Percentiles rank a stretch among this genome's conserved stretches.
phyloP scores from a whole-genome alignment of 805 yeast genomes.

The Pichia membranifaciens region DNA sequence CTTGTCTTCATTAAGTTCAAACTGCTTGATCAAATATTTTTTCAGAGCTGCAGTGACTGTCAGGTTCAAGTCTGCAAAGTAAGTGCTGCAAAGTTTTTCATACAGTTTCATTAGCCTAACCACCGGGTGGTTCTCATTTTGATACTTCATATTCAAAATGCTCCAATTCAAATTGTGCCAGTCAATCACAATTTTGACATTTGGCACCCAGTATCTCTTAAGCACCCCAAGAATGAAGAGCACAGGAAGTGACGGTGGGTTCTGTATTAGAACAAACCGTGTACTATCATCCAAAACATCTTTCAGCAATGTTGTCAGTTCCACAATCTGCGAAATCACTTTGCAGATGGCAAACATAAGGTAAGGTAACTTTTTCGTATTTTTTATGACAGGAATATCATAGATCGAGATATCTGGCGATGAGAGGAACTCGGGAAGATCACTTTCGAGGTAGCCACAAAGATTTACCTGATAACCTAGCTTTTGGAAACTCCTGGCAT shows the following conservation, averaged over 20 bases:
- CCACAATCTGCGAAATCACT: slow-evolving; percentile 48
- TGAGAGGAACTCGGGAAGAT: slow-evolving; percentile 43
- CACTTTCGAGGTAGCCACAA: slow-evolving; percentile 72
- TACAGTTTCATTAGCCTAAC: slow-evolving; percentile 56
- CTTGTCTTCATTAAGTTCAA: slow-evolving; percentile 43
- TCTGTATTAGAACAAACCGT: slow-evolving; percentile 69
- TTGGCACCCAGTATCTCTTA: slow-evolving; percentile 37
- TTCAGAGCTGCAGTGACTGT: slow-evolving; percentile 80
- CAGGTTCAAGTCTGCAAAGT: slow-evolving; percentile 62
- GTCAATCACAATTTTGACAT: slow-evolving; percentile 69
- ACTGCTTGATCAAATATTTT: slow-evolving; percentile 47
- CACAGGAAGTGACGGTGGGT: slow-evolving; percentile 90
- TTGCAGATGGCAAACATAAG: slow-evolving; percentile 53
- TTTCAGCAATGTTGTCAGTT: slow-evolving; percentile 44
- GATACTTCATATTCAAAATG: slow-evolving; percentile 62
- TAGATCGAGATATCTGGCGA: slow-evolving; percentile 45
- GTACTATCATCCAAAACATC: slow-evolving; percentile 52
- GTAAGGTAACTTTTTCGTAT: slow-evolving; percentile 42
- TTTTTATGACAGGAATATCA: slow-evolving; percentile 38
- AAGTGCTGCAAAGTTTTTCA: slow-evolving; percentile 56
- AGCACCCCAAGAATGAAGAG: slow-evolving; percentile 56
- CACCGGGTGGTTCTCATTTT: slow-evolving; percentile 49
- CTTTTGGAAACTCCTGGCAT: slow-evolving; percentile 70
- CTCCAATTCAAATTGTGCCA: slow-evolving; percentile 96
- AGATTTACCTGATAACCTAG: slow-evolving; percentile 70